Evolutionary conservation across 2,329 filamentous ascomycete genomes (phyloP), one percentile per base, ranked within the genome.

Genomic region (Alternaria gansuensis): DNA sequence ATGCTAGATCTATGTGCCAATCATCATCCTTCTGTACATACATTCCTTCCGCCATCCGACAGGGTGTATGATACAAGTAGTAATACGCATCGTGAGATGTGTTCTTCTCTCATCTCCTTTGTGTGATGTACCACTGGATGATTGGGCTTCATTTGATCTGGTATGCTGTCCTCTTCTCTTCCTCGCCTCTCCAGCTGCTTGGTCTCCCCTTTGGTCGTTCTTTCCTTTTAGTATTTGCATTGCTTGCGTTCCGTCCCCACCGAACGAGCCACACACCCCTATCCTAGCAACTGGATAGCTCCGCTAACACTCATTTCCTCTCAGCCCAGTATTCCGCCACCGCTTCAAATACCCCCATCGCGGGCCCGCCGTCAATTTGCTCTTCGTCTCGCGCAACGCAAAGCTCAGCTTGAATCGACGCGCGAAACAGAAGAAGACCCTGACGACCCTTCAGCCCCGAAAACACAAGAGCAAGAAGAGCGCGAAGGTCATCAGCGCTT

Each of bases 281-380:
- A 5, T 46, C 33, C 21, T 29, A 13, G 37, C n/a, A 4, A 10
- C 33, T 28, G 51, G 34, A 34, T 46, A 51, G 34, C 31, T 86
- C 39, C 86, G 46, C 62, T 65, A 53, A 64, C 51, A 34, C 26
- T 24, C n/a, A 5, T 14, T 14, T 10, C 0, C 37, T 36, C 23
- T 5, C 26, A 68, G 67, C 51, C 63, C 28, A 66, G 63, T 26
- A 53, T 65, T n/a, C 65, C 70, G 84, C 45, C 87, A 85, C 68
- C 69, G 84, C 87, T 97, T 71, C 95, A 94, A 75, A 88, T 94
- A 34, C 89, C 91, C 0, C 93, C 94, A 2, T 96, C 92, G 7
- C 88, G 94, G 51, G 94, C 94, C 7, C 88, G 94, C 50, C 84
- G 92, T 54, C 92, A 96, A 77, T 85, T 98, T n/a, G 93, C 93